phyloP scores from a whole-genome alignment of 257 asterid genomes.

The Paulownia fortunei region DNA sequence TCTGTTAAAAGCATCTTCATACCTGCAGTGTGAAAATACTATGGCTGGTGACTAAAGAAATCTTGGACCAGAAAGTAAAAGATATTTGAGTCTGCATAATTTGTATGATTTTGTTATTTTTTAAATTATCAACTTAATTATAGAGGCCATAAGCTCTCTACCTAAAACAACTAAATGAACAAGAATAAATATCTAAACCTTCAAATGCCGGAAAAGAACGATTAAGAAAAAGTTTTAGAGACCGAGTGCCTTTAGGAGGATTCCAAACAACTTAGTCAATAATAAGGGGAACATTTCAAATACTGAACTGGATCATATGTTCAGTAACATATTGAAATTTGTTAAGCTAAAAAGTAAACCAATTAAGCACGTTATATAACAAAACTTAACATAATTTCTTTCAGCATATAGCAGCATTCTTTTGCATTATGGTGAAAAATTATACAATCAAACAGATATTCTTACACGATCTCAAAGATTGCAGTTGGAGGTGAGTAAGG shows the following conservation, averaged over 20 bases:
- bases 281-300: conserved; percentile 10
- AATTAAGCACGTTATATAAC: not conserved
- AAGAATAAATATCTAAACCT: conserved; percentile 20
- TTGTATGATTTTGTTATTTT: not conserved
- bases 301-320: conserved; percentile 16
- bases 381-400: not conserved
- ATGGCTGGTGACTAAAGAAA: conserved; percentile 34
- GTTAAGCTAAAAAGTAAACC: not conserved
- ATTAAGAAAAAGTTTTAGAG: not conserved
- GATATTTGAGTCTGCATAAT: not conserved
- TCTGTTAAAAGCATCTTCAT: conserved; percentile 97
- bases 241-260: not conserved
- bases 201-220: conserved; percentile 10
- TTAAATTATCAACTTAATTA: not conserved
- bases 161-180: conserved; percentile 5
- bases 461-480: conserved; percentile 93
- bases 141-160: conserved; percentile 15
- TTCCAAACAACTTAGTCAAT: conserved; percentile 26
- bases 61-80: conserved; percentile 2
- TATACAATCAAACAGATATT: conserved; percentile 23
- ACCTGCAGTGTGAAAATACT: conserved; percentile 54
- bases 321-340: conserved; percentile 7
- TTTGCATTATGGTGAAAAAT: conserved; percentile 3
- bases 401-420: conserved; percentile 30
- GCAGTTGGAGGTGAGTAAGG: conserved; percentile 92